Base-by-base conservation (phyloP, 2,329 filamentous ascomycete species). In the Cercospora sp. region DNA sequence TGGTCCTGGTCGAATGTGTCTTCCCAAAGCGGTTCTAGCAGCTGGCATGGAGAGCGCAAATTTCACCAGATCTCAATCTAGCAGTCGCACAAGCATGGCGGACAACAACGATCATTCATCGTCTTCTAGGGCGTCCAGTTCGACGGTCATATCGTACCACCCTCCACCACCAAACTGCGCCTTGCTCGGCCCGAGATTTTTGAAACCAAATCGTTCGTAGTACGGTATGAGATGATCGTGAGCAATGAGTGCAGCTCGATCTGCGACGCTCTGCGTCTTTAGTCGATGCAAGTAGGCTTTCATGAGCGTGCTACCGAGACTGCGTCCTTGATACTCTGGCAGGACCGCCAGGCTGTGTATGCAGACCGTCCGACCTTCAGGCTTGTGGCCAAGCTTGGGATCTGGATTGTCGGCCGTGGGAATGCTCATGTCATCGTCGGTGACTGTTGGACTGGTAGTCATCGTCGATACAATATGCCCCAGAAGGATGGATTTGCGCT, bases 271-370 rank as follows among this genome's bases (percentile, higher is more conserved):
- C 1, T 90, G 87, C 69, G 88, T 86, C 75, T 88, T 89, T 80
- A 95, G 90, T 63, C 91, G 87, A 77, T 94, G 89, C 65, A 94
- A 84, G 76, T 93, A 97, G 3, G 90, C 86, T 79, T 88, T 89
- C 82, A 97, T 84, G 68, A 96, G 81, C 21, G 90, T 88, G 70
- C 86, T 88, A 16, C 91, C 94, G 2, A 97, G 83, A 1, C 92
- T 91, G 66, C 89, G 88, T 37, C 87, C 85, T 72, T 95, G 92
- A 66, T 93, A 88, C 68, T 89, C 87, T 0, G 92, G 92, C 65
- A 91, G 84, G 5, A 97, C 89, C 18, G 91, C 92, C 5, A 97
- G 84, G 0, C 91, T 94, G 80, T 97, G 94, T 61, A 97, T 81
- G 65, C 89, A 92, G 65, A 97, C 85, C 0, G 92, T 96, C 53